Base-by-base conservation (phyloP, 495 filamentous ascomycete species). In the Xylaria palmicola region DNA sequence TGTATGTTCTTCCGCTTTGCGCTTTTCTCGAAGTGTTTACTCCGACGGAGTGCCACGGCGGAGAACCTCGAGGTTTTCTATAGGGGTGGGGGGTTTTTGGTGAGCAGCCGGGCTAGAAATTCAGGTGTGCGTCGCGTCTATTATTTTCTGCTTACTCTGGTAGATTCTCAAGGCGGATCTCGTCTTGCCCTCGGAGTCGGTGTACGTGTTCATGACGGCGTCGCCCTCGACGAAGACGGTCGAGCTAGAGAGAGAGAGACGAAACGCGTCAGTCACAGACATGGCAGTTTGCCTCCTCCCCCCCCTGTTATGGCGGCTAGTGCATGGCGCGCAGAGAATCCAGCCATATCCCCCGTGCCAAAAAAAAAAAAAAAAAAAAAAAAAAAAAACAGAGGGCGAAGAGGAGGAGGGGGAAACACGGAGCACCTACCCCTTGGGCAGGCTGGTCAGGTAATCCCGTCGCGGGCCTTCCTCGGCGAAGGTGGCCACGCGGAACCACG, bases 81-180 rank as follows among this genome's bases (percentile, higher is more conserved):
- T n/a, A n/a, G n/a, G n/a, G n/a, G n/a, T n/a, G n/a, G n/a, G n/a
- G n/a, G n/a, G n/a, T n/a, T n/a, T n/a, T n/a, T n/a, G n/a, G 30
- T 59, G 32, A 55, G 50, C 10, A 44, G n/a, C n/a, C n/a, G n/a
- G n/a, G n/a, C n/a, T n/a, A n/a, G n/a, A n/a, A n/a, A n/a, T n/a
- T n/a, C n/a, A n/a, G n/a, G n/a, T n/a, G n/a, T n/a, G n/a, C n/a
- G n/a, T n/a, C n/a, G n/a, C n/a, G n/a, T n/a, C n/a, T n/a, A n/a
- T n/a, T n/a, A n/a, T n/a, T n/a, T n/a, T n/a, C n/a, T n/a, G n/a
- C 90, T 66, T 83, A 94, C 91, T 83, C 73, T 93, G 88, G 26
- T 86, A 72, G 65, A 96, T 79, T 73, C 77, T 91, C 61, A 95
- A 64, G 39, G 65, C 40, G 13, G 72, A 75, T 43, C 79, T 77